Base-by-base conservation (phyloP, 2,329 filamentous ascomycete species). In the Blastomyces silverae region DNA sequence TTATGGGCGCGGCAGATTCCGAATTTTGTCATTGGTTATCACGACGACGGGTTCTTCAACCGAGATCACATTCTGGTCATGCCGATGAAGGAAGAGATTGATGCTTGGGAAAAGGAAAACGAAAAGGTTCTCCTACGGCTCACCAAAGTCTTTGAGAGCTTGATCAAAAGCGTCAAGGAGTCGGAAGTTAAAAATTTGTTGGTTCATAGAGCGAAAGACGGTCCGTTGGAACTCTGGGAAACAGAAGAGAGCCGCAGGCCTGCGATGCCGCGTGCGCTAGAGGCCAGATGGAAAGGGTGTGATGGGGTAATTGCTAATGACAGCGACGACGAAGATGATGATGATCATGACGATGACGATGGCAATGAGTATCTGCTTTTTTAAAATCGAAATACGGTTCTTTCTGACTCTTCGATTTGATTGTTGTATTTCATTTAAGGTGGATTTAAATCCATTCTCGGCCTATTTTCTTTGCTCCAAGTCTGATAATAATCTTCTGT, bases 1-100 rank as follows among this genome's bases (percentile, higher is more conserved):
- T 73, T 85, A 7, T 85, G 82, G 82, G 53, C 82, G 17, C 73
- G 77, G 28, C 83, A 84, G 67, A 80, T 81, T 34, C 78, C 80
- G 0, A 82, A 80, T 64, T 81, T 85, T 65, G 72, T 85, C 44
- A 67, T 84, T 25, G 83, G 81, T 0, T 82, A 80, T 65, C 83
- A 85, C 68, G 66, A 77, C 10, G 69, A 64, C 7, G 76, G 77
- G 6, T 44, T 75, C 0, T 85, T 85, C 68, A 62, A 77, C 20
- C 22, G 15, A 25, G 6, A n/a, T 31, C 73, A 81, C 17, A 76
- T 81, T 48, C 69, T 66, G n/a, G 70, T 79, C 8, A 69, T 70
- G 20, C 70, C 82, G 64, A 70, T 80, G n/a, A 69, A 70, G 1
- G 53, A 73, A 11, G 70, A 76, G 6, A 64, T 82, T 0, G 57